Evolutionary conservation across 2,329 filamentous ascomycete species (phyloP).

Genomic region (Sarocladiaceae sp.): DNA sequence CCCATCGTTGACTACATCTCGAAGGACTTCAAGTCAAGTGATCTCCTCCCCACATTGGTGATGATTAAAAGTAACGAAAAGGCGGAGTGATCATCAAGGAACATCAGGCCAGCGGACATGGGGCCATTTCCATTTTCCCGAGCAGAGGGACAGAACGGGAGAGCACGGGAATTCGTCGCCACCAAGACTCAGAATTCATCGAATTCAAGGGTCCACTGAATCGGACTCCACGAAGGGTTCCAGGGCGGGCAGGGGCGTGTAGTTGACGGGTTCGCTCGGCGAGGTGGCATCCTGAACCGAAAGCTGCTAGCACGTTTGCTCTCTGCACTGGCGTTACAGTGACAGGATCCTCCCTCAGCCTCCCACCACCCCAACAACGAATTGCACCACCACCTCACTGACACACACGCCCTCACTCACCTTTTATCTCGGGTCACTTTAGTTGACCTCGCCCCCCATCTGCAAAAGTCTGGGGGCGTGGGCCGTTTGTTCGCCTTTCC

Average conservation of each 20-base stretch:
- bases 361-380: constrained; percentile 8
- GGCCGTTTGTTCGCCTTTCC: neutral
- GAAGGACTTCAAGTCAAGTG: neutral
- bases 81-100: neutral
- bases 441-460: neutral
- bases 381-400: neutral
- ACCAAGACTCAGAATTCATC: neutral
- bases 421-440: constrained; percentile 1
- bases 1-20: neutral
- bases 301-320: neutral
- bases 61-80: neutral
- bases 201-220: neutral
- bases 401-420: neutral
- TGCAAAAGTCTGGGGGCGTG: constrained; percentile 4
- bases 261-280: neutral
- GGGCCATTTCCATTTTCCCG: neutral
- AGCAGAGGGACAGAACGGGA: neutral
- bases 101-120: neutral
- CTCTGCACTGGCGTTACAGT: neutral
- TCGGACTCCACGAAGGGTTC: constrained; percentile 4
- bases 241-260: neutral
- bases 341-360: constrained; percentile 1
- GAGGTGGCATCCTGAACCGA: neutral
- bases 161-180: neutral
- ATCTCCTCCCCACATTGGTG: neutral